Evolutionary conservation across 2,329 filamentous ascomycete species (phyloP).

Genomic region (Dactylellina sp.): DNA sequence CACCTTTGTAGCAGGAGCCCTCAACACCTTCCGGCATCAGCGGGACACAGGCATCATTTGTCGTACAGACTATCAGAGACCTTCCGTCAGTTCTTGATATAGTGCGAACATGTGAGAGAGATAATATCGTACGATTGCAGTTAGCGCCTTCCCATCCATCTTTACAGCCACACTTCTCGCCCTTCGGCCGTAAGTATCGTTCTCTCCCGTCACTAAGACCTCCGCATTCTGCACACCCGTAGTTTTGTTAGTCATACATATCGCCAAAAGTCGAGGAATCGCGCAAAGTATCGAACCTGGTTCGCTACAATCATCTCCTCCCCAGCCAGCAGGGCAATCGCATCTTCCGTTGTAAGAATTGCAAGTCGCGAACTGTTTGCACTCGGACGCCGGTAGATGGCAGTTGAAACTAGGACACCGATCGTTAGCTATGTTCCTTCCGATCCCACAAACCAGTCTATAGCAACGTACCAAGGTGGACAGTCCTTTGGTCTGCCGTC

Average conservation of each 20-base stretch:
- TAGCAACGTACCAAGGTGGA: conserved; percentile 75
- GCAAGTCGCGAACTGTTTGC: conserved; percentile 89
- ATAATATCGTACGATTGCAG: conserved; percentile 73
- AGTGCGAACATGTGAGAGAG: not conserved
- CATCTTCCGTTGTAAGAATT: conserved; percentile 93
- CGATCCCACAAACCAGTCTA: not conserved
- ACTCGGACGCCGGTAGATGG: conserved; percentile 89
- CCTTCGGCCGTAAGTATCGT: conserved; percentile 75
- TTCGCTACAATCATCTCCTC: conserved; percentile 89
- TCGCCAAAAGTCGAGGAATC: conserved; percentile 2
- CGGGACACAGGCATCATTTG: conserved; percentile 83
- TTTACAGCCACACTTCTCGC: conserved; percentile 82
- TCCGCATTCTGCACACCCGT: conserved; percentile 75
- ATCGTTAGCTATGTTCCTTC: not conserved
- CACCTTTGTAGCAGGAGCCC: conserved; percentile 91
- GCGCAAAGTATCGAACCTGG: conserved; percentile 70
- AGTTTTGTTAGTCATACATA: conserved; percentile 6
- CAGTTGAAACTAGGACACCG: conserved; percentile 86
- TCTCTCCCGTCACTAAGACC: conserved; percentile 84
- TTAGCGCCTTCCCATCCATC: conserved; percentile 97
- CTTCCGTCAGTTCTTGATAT: conserved; percentile 6
- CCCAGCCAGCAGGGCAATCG: conserved; percentile 89
- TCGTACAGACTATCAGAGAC: conserved; percentile 74
- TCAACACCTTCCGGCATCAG: conserved; percentile 85
- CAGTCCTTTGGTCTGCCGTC: conserved; percentile 71